Percentiles rank a stretch among this genome's conserved stretches.
phyloP scores from a whole-genome alignment of 345 rosid species.

The Cardamine chenopodiifolia region DNA sequence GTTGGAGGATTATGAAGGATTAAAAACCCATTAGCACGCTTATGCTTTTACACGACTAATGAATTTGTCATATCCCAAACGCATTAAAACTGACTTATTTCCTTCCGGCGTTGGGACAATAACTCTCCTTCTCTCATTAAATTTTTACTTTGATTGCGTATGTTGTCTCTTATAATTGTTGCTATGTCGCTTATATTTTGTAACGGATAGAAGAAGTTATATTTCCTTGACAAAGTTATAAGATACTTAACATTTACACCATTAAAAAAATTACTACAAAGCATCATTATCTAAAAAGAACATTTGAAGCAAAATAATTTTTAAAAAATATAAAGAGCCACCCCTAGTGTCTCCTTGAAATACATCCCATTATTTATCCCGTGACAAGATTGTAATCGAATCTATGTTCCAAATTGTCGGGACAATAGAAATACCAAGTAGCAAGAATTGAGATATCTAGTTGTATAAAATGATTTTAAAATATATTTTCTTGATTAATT shows the following conservation, averaged over 20 bases:
- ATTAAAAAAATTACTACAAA: not conserved
- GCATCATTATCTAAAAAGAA: too few species aligned
- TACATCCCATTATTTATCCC: not conserved
- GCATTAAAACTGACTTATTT: not conserved
- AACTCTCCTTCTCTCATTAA: not conserved
- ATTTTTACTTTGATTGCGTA: too few species aligned
- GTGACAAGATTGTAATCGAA: not conserved
- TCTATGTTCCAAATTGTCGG: not conserved
- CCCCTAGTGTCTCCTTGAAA: not conserved
- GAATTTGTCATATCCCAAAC: slow-evolving; percentile 10
- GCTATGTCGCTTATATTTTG: not conserved
- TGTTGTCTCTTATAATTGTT: too few species aligned
- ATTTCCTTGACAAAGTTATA: not conserved
- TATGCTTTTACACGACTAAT: slow-evolving; percentile 7
- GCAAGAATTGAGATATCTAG: not conserved
- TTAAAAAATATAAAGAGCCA: not conserved
- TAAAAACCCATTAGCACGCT: not conserved
- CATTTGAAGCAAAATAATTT: not conserved
- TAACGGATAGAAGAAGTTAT: too few species aligned
- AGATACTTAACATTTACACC: not conserved
- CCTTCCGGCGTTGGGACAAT: not conserved
- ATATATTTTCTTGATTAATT: not conserved
- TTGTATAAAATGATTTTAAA: not conserved
- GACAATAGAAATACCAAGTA: slow-evolving; percentile 15
- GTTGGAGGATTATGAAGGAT: too few species aligned